Evolutionary conservation across 768 basidiomycete genomes (phyloP).

Genomic region (Crepidotus variabilis): DNA sequence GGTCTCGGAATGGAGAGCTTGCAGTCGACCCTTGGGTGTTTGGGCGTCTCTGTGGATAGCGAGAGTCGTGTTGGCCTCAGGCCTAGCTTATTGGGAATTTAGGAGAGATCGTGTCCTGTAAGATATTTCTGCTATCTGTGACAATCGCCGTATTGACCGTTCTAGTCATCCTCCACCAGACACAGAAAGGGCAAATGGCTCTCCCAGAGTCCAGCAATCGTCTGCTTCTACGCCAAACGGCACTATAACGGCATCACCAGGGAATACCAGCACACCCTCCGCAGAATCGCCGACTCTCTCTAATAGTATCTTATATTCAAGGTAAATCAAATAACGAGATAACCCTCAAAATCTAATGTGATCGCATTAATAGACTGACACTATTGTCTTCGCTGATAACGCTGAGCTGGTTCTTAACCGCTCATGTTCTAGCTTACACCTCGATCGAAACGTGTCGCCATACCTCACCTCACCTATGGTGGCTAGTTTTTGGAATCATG

Average conservation of each 20-base stretch:
- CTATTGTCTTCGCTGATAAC: conserved; percentile 66
- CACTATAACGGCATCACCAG: too few relatives aligned
- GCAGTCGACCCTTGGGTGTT: conserved; percentile 58
- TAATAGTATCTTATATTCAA: conserved; percentile 29
- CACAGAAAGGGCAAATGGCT: background rate
- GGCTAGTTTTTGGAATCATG: conserved; percentile 78
- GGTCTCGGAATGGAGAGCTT: conserved; percentile 57
- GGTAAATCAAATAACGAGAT: conserved; percentile 24
- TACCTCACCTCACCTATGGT: conserved; percentile 81
- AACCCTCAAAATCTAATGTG: background rate
- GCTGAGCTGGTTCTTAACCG: conserved; percentile 79
- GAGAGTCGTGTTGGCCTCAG: conserved; percentile 44
- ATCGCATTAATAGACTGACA: conserved; percentile 41
- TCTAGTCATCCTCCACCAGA: background rate
- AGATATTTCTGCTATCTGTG: background rate
- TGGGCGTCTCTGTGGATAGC: conserved; percentile 68
- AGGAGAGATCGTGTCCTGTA: conserved; percentile 26
- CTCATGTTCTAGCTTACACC: conserved; percentile 77
- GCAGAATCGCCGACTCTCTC: conserved; percentile 8
- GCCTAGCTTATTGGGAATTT: conserved; percentile 57
- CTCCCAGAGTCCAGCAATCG: background rate
- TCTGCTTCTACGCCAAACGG: too few relatives aligned
- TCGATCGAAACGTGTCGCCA: conserved; percentile 70
- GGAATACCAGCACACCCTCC: background rate
- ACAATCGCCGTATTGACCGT: background rate